A percentile compares a stretch with the other conserved stretches of the same genome.
Conservation (phyloP, 768 basidiomycete genomes). For the Russula ochroleuca region DNA sequence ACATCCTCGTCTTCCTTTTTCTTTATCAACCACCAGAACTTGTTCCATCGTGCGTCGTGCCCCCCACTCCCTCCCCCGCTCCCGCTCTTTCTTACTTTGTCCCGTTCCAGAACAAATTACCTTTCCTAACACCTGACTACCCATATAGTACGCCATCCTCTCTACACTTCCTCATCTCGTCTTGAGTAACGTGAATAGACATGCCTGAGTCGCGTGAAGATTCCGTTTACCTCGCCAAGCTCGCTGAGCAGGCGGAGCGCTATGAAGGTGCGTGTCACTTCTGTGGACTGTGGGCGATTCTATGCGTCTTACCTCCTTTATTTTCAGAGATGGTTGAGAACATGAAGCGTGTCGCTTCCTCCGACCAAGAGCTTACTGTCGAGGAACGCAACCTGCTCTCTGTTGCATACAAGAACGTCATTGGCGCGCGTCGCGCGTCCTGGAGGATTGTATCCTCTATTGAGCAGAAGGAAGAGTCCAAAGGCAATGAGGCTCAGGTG, state of each 20-base stretch:
- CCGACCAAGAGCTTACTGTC: slow-evolving; percentile 96
- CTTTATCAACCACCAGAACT: slow-evolving; percentile 26
- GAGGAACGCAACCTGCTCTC: slow-evolving; percentile 90
- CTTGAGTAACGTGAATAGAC: slow-evolving; percentile 40
- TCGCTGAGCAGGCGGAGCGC: slow-evolving; percentile 99
- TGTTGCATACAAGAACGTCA: slow-evolving; percentile 99
- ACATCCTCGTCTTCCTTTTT: slow-evolving; percentile 23
- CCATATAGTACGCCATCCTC: slow-evolving; percentile 16
- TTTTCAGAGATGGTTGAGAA: slow-evolving; percentile 91
- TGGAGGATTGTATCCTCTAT: slow-evolving; percentile 99
- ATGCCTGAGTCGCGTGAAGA: slow-evolving; percentile 87
- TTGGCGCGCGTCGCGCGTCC: slow-evolving; percentile 95
- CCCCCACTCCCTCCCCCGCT: slow-evolving; percentile 10
- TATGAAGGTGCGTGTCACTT: slow-evolving; percentile 71
- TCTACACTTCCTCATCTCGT: slow-evolving; percentile 5
- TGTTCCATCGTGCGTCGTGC: slow-evolving; percentile 18
- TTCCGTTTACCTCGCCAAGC: slow-evolving; percentile 99
- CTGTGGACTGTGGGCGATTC: slow-evolving; percentile 13
- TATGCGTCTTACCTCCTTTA: slow-evolving; percentile 23
- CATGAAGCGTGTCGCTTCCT: slow-evolving; percentile 98
- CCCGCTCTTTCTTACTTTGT: slow-evolving; percentile 21
- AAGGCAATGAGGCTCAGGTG: slow-evolving; percentile 95
- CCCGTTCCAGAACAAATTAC: slow-evolving; percentile 23
- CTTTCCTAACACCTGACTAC: slow-evolving; percentile 28
- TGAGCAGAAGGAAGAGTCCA: slow-evolving; percentile 98